A percentile compares a stretch with the other conserved stretches of the same genome.
Evolutionary conservation across 139 green algal species (phyloP).

Genomic region (Spirogloea muscicola): DNA sequence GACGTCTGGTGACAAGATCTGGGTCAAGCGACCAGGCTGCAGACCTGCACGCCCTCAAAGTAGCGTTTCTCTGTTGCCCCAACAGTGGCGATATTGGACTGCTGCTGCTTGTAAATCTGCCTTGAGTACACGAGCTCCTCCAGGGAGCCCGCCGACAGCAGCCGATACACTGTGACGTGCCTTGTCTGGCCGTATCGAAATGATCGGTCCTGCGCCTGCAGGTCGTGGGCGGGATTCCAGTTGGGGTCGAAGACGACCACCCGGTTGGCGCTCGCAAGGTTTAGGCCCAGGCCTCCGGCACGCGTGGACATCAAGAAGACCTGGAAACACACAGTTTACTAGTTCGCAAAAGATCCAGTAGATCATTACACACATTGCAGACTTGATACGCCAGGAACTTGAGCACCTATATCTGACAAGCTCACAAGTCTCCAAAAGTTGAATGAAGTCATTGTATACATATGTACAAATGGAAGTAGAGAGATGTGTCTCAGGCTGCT

Average conservation of each 20-base stretch:
- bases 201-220: constrained; percentile 69
- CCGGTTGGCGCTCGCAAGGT: constrained; percentile 65
- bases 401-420: not conserved
- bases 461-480: not conserved
- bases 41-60: too few species aligned
- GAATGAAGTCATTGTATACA: not conserved
- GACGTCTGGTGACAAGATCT: too few species aligned
- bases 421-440: constrained; percentile 1
- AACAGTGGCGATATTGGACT: too few species aligned
- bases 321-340: not conserved
- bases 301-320: constrained; percentile 46
- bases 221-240: constrained; percentile 55
- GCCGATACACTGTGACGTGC: constrained; percentile 67
- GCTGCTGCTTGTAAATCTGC: constrained; percentile 43
- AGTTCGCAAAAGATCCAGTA: not conserved
- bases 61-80: too few species aligned
- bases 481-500: not conserved
- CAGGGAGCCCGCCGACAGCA: constrained; percentile 65
- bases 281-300: constrained; percentile 59
- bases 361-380: not conserved
- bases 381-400: not conserved
- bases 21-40: too few species aligned
- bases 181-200: constrained; percentile 74
- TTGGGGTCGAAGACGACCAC: constrained; percentile 73
- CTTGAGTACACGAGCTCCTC: constrained; percentile 51